phyloP scores from a whole-genome alignment of 345 rosid genomes.

The Citrus mangshanensis region DNA sequence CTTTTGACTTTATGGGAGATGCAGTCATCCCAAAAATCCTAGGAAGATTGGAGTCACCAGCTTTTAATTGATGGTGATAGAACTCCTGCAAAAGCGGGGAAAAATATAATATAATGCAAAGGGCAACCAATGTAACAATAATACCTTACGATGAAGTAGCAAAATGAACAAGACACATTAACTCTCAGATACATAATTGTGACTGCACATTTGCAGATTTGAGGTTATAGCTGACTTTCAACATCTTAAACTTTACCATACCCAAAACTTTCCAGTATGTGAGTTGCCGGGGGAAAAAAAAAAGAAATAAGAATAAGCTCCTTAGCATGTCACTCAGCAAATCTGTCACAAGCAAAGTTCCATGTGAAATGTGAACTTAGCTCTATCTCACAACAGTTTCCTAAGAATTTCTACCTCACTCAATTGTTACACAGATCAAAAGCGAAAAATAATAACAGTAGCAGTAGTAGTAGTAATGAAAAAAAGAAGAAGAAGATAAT shows the following conservation, averaged over 20 bases:
- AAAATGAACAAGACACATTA: not conserved
- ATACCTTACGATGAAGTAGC: not conserved
- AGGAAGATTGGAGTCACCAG: slow-evolving; percentile 45
- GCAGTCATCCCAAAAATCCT: slow-evolving; percentile 95
- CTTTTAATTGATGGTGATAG: slow-evolving; percentile 46
- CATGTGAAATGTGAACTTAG: not conserved
- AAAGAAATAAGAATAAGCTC: no score
- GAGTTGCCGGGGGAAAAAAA: no score
- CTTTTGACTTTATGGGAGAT: slow-evolving; percentile 79
- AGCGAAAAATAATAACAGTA: not conserved
- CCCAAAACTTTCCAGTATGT: not conserved
- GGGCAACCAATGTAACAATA: not conserved
- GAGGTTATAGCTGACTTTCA: not conserved
- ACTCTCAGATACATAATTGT: not conserved
- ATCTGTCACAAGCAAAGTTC: not conserved
- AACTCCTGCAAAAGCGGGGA: slow-evolving; percentile 58
- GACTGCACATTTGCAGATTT: not conserved
- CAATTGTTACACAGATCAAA: not conserved
- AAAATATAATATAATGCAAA: not conserved
- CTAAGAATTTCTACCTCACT: not conserved
- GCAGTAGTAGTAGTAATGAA: not conserved
- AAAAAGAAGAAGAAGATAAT: not conserved
- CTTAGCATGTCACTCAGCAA: not conserved
- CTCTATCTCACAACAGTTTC: not conserved
- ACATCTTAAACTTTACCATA: not conserved